A percentile compares a stretch with the other conserved stretches of the same genome.
These are phyloP conservation scores for Aphanomyces cochlioides DNA, from an alignment of 352 stramenopile species.

Conservation along the genomic window DNA sequence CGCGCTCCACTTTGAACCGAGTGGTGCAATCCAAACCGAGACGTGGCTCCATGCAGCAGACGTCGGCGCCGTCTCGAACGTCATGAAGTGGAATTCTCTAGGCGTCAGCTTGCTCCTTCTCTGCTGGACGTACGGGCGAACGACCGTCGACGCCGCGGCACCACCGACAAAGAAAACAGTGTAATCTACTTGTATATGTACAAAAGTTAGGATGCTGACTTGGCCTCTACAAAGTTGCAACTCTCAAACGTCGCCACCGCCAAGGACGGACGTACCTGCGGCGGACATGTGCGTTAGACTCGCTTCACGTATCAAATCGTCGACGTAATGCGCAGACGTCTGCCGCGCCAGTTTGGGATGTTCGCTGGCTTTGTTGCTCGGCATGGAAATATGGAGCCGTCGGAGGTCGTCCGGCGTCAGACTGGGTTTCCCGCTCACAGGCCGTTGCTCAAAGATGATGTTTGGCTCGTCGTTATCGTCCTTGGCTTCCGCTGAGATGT, in stretches of 20 bases:
- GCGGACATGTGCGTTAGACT: background rate
- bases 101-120: background rate
- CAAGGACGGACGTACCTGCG: background rate
- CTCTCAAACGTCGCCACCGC: background rate
- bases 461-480: background rate
- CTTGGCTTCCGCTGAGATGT: background rate
- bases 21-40: background rate
- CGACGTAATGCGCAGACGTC: background rate
- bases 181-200: background rate
- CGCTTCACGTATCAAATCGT: conserved; percentile 1
- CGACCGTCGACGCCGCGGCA: background rate
- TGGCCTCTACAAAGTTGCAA: background rate
- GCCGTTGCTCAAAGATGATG: background rate
- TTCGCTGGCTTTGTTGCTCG: background rate
- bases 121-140: conserved; percentile 9
- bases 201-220: background rate
- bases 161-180: background rate
- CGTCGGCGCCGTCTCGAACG: conserved; percentile 6
- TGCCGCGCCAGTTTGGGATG: background rate
- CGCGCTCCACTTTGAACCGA: background rate
- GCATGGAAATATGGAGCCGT: background rate
- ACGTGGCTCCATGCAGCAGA: conserved; percentile 3
- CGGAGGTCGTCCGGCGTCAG: background rate
- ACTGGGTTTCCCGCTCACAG: background rate
- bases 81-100: background rate